Base-by-base conservation (phyloP, 495 filamentous ascomycete species). In the Talaromyces borbonicus region DNA sequence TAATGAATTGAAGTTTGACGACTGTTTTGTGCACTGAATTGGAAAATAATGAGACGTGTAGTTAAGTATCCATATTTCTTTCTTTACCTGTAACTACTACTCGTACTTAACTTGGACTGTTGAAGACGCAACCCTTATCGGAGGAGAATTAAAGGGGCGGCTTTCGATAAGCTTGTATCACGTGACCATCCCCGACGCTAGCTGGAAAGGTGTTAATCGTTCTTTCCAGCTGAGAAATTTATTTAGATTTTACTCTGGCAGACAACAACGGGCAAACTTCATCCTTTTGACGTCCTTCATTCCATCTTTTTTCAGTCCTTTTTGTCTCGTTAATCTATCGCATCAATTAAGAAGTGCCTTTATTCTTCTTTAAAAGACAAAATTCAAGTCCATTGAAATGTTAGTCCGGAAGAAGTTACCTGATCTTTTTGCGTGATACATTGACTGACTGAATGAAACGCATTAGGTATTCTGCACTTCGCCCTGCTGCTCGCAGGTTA, bases 401-500 rank as follows among this genome's bases (percentile, higher is more conserved):
- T 8, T 16, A 14, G 8, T 16, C 15, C 6, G 14, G 7, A 22
- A n/a, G n/a, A n/a, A n/a, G n/a, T n/a, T n/a, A n/a, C n/a, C n/a
- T n/a, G n/a, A n/a, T n/a, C n/a, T n/a, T n/a, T n/a, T 20, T 15
- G 16, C 3, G 8, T 19, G 11, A 36, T 38, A 4, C 9, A 38
- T 38, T 20, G 35, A 16, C 19, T 36, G 19, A 15, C 35, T 38
- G 5, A 38, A 20, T 25, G n/a, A 20, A 19, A 9, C 8, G 12
- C 14, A 11, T 18, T 5, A 46, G 43, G 43, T 35, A 33, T 46
- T 46, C 31, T 46, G 43, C 30, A 46, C 52, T 81, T 51, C 75
- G 77, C 46, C 73, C 74, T 52, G 71, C 71, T 39, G 73, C 75
- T 53, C 62, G 75, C 37, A 71, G 80, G 46, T 73, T 79, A 23